Evolutionary conservation across 2,329 filamentous ascomycete genomes (phyloP).

Genomic region (Epichloe uncinata): DNA sequence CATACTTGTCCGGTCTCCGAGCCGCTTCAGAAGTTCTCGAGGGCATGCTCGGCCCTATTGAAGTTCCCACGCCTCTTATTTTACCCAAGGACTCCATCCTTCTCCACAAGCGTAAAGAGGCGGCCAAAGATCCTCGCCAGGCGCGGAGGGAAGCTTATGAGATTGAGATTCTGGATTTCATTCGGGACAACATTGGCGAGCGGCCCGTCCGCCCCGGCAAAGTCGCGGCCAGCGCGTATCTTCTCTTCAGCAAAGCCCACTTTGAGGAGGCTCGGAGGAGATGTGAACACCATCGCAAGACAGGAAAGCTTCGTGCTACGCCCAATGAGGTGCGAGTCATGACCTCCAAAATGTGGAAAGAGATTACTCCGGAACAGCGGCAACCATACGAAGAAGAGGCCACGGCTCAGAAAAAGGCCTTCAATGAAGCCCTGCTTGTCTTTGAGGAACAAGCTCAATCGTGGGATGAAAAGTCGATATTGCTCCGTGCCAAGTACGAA

Average conservation of each 20-base stretch:
- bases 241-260: conserved; percentile 72
- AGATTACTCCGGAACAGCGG: conserved; percentile 54
- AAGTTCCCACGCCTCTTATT: conserved; percentile 63
- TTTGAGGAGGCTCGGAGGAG: conserved; percentile 47
- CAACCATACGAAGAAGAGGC: conserved; percentile 68
- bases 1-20: conserved; percentile 83
- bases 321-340: conserved; percentile 77
- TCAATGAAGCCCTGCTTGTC: conserved; percentile 41
- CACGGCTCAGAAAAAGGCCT: conserved; percentile 52
- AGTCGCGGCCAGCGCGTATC: conserved; percentile 69
- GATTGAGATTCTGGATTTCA: conserved; percentile 35
- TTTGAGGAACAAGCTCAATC: conserved; percentile 49
- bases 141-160: conserved; percentile 45
- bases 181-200: conserved; percentile 52
- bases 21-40: conserved; percentile 80
- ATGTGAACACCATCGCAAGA: conserved; percentile 51
- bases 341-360: conserved; percentile 84
- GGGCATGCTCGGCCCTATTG: conserved; percentile 66
- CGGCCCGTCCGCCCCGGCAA: conserved; percentile 60
- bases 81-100: conserved; percentile 43
- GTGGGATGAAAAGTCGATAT: conserved; percentile 59
- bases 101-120: conserved; percentile 42
- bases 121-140: conserved; percentile 34
- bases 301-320: conserved; percentile 49
- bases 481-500: conserved; percentile 39